Percentiles rank a stretch among this genome's conserved stretches.
Evolutionary conservation across 2,329 filamentous ascomycete species (phyloP).

Genomic region (Lachnellula occidentalis): DNA sequence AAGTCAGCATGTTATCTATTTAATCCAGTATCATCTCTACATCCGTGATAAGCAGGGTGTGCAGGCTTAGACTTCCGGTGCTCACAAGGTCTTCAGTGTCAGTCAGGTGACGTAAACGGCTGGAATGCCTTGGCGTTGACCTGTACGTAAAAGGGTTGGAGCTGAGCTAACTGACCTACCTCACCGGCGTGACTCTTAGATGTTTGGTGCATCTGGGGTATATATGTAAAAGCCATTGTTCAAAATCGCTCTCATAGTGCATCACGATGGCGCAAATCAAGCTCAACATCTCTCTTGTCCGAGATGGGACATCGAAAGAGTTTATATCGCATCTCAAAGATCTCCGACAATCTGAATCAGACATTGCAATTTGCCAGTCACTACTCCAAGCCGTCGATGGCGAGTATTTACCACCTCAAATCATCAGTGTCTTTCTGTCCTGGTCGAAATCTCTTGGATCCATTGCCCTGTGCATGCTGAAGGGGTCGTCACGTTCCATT

Average conservation of each 20-base stretch:
- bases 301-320: constrained; percentile 5
- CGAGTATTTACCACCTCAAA: constrained; percentile 3
- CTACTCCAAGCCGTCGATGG: constrained; percentile 3
- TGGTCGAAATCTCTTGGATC: background rate
- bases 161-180: no score
- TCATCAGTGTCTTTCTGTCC: constrained; percentile 7
- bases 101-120: no score
- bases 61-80: no score
- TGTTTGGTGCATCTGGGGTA: no score
- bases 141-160: no score
- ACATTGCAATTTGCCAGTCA: constrained; percentile 1
- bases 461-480: constrained; percentile 4
- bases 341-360: constrained; percentile 3
- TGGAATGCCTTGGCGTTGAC: no score
- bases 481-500: constrained; percentile 3
- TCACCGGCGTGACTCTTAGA: no score
- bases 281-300: constrained; percentile 6
- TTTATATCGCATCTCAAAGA: constrained; percentile 7
- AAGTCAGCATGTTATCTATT: no score
- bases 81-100: no score
- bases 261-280: constrained; percentile 1
- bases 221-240: background rate
- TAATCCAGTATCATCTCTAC: no score
- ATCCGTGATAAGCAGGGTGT: no score
- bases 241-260: no score